Evolutionary conservation across 2,329 filamentous ascomycete species (phyloP).

Genomic region (Ophiognomonia clavigignenti-juglandacearum): DNA sequence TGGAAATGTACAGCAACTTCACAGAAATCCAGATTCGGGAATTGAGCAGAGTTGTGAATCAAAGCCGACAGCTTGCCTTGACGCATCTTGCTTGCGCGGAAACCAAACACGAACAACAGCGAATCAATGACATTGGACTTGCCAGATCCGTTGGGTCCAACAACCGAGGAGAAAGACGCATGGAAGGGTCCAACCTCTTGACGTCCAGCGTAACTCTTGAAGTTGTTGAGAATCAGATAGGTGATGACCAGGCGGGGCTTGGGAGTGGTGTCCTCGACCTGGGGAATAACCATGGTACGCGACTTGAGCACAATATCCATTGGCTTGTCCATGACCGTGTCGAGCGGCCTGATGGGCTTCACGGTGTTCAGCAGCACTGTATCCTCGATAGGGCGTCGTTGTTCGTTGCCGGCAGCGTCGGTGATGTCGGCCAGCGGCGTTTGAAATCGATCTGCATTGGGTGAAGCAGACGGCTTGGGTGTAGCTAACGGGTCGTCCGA

Average conservation of each 20-base stretch:
- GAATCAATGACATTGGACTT: conserved; percentile 99
- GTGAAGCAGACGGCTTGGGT: conserved; percentile 51
- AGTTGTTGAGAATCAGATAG: conserved; percentile 88
- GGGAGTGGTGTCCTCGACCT: conserved; percentile 70
- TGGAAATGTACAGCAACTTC: conserved; percentile 97
- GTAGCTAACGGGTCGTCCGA: conserved; percentile 29
- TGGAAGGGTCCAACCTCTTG: conserved; percentile 97
- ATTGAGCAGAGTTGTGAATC: conserved; percentile 91
- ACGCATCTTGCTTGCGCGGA: conserved; percentile 97
- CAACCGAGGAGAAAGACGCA: conserved; percentile 93
- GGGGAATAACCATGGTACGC: conserved; percentile 60
- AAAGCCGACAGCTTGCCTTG: conserved; percentile 97
- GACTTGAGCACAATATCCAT: conserved; percentile 94
- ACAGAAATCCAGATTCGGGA: conserved; percentile 81
- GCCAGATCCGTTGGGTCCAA: conserved; percentile 94
- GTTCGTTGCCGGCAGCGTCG: conserved; percentile 58
- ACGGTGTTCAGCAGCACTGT: conserved; percentile 42
- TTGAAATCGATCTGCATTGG: conserved; percentile 46
- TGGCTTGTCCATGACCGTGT: conserved; percentile 76
- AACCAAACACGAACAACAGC: conserved; percentile 96
- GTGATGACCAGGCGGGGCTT: conserved; percentile 90
- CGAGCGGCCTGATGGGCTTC: conserved; percentile 70
- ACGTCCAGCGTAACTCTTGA: conserved; percentile 96
- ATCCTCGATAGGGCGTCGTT: conserved; percentile 42
- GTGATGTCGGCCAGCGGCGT: conserved; percentile 74